A percentile compares a stretch with the other conserved stretches of the same genome.
These are phyloP conservation scores for Globisporangium uncinulatum DNA, from an alignment of 352 stramenopile species.

Conservation along the genomic window DNA sequence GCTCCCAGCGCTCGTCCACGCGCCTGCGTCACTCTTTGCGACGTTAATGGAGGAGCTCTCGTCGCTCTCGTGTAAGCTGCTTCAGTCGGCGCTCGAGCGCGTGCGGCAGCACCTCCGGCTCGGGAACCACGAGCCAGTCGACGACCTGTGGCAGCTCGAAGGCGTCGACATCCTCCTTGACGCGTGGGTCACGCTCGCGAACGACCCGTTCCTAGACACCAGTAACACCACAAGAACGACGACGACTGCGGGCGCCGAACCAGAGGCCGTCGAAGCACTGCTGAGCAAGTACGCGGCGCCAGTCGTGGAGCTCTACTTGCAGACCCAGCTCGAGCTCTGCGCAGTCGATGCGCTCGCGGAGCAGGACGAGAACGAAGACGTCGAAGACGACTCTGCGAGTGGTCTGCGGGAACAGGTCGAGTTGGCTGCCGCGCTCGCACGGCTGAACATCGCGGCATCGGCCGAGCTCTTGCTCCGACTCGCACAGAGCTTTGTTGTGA, in stretches of 20 bases:
- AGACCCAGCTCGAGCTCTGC: slow-evolving; percentile 67
- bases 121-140: slow-evolving; percentile 36
- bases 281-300: slow-evolving; percentile 54
- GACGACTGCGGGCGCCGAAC: slow-evolving; percentile 16
- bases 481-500: slow-evolving; percentile 49
- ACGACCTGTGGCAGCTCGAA: slow-evolving; percentile 83
- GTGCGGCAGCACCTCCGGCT: slow-evolving; percentile 50
- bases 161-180: slow-evolving; percentile 76
- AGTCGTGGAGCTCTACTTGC: slow-evolving; percentile 72
- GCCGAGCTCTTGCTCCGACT: slow-evolving; percentile 49
- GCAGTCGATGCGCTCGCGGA: slow-evolving; percentile 57
- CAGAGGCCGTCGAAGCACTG: slow-evolving; percentile 27
- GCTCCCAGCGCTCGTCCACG: slow-evolving; percentile 34
- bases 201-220: slow-evolving; percentile 44
- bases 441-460: slow-evolving; percentile 54
- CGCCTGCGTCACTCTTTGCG: slow-evolving; percentile 40
- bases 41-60: slow-evolving; percentile 66
- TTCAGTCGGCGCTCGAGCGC: slow-evolving; percentile 58
- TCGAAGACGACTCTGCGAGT: slow-evolving; percentile 72
- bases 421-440: slow-evolving; percentile 57
- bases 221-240: slow-evolving; percentile 3
- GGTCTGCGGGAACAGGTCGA: slow-evolving; percentile 63
- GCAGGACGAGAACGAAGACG: slow-evolving; percentile 78
- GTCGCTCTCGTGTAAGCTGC: slow-evolving; percentile 59
- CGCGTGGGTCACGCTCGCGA: slow-evolving; percentile 70